phyloP scores from a whole-genome alignment of 1,284 basidiomycete genomes.

The Apiotrichum montevideense region DNA sequence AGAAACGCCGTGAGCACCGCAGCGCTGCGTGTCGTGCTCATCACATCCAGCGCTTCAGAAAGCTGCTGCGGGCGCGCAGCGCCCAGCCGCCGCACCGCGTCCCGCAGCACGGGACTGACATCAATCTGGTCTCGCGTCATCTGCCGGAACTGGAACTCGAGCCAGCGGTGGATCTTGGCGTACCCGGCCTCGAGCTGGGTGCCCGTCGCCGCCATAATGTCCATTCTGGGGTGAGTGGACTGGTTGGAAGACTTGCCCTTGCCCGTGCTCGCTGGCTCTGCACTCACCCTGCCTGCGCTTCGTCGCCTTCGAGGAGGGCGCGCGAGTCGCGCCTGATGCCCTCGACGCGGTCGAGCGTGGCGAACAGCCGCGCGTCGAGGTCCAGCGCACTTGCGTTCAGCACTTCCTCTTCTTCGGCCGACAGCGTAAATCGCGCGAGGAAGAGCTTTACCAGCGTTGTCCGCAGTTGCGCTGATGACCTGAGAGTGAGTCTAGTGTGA shows the following conservation, averaged over 20 bases:
- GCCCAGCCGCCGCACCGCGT: slow-evolving; percentile 67
- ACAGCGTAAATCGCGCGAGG: slow-evolving; percentile 76
- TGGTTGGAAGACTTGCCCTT: too few species aligned
- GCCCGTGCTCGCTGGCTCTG: neutral
- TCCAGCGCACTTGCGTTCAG: slow-evolving; percentile 72
- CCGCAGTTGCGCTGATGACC: slow-evolving; percentile 51
- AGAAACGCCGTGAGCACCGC: slow-evolving; percentile 75
- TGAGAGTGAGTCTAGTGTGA: slow-evolving; percentile 36
- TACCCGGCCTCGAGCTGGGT: slow-evolving; percentile 80
- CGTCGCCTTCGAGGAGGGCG: slow-evolving; percentile 77
- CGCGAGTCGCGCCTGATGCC: slow-evolving; percentile 76
- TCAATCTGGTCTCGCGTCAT: slow-evolving; percentile 76
- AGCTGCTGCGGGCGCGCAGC: slow-evolving; percentile 68
- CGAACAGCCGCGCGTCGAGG: slow-evolving; percentile 67
- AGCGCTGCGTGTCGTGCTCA: slow-evolving; percentile 75
- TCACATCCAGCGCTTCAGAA: slow-evolving; percentile 67
- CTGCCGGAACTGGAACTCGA: slow-evolving; percentile 75
- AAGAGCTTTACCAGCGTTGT: slow-evolving; percentile 73
- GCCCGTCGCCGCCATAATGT: slow-evolving; percentile 79
- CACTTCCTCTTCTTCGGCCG: slow-evolving; percentile 62
- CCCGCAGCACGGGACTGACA: slow-evolving; percentile 62
- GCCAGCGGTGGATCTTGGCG: slow-evolving; percentile 81
- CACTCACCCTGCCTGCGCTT: slow-evolving; percentile 70
- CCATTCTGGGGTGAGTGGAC: slow-evolving; percentile 53
- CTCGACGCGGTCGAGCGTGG: slow-evolving; percentile 79